Percentiles rank a stretch among this genome's conserved stretches.
Conservation (phyloP, 345 rosid species). For the Aegle marmelos region DNA sequence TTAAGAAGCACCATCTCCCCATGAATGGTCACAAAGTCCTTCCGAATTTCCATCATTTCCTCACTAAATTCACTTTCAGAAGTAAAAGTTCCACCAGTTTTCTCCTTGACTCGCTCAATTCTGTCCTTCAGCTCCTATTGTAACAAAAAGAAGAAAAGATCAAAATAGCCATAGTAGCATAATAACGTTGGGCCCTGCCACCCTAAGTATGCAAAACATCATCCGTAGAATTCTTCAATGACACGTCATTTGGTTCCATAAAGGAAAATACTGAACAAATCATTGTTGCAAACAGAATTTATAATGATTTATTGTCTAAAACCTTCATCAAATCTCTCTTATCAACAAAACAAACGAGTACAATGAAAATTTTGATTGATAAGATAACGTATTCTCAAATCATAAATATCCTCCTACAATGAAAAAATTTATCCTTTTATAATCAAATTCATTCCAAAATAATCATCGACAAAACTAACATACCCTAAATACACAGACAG, state of each 20-base stretch:
- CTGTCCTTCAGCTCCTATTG: conserved; percentile 80
- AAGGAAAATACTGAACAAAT: not conserved
- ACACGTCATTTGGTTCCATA: not conserved
- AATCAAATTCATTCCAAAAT: not conserved
- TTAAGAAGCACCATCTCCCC: conserved; percentile 95
- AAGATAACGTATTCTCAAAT: not conserved
- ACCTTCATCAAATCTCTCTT: not conserved
- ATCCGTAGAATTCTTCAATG: not conserved
- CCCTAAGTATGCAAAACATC: not conserved
- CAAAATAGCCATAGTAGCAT: not conserved
- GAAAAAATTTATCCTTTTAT: not conserved
- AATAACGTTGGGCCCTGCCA: not conserved
- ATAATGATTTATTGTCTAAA: not conserved
- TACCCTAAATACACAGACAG: too few relatives aligned
- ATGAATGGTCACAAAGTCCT: conserved; percentile 82
- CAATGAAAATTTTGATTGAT: not conserved
- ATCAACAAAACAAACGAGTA: too few relatives aligned
- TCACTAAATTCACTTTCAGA: conserved; percentile 74
- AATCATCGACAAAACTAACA: not conserved
- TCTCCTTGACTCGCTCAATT: conserved; percentile 62
- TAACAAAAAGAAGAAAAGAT: not conserved
- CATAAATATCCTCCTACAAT: too few relatives aligned
- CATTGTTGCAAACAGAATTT: not conserved
- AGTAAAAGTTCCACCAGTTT: conserved; percentile 49
- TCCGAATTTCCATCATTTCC: conserved; percentile 93